Conservation (phyloP, 2,329 filamentous ascomycete species). For the Colletotrichum costaricense region DNA sequence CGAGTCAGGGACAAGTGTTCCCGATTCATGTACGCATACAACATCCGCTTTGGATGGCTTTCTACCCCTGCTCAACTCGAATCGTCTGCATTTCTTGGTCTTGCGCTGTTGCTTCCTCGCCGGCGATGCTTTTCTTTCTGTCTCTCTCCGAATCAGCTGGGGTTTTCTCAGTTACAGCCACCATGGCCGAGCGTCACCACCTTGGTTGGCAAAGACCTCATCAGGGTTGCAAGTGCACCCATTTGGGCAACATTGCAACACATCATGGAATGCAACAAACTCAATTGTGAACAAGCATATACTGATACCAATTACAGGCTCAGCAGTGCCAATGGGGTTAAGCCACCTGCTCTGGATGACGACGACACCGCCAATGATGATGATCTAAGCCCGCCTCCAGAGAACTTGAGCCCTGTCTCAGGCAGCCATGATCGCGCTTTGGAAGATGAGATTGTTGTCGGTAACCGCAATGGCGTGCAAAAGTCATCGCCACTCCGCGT, state of each 20-base stretch:
- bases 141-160: not conserved
- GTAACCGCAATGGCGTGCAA: slow-evolving; percentile 51
- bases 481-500: slow-evolving; percentile 49
- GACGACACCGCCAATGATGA: slow-evolving; percentile 50
- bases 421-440: slow-evolving; percentile 53
- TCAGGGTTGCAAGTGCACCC: not conserved
- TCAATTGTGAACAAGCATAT: not conserved
- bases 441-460: slow-evolving; percentile 66
- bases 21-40: not conserved
- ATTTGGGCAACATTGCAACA: not conserved
- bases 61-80: slow-evolving; percentile 11
- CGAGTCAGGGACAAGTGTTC: not conserved
- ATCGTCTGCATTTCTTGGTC: not conserved
- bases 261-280: not conserved
- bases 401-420: slow-evolving; percentile 52
- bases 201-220: not conserved
- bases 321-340: slow-evolving; percentile 36
- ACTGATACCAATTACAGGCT: slow-evolving; percentile 33
- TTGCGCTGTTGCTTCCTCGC: not conserved
- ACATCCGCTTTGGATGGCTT: not conserved
- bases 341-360: slow-evolving; percentile 43
- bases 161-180: not conserved
- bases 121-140: not conserved
- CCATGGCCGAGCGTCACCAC: not conserved
- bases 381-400: slow-evolving; percentile 58